Evolutionary conservation across 164 flowering plant species (phyloP).

Genomic region (Aristolochia contorta): DNA sequence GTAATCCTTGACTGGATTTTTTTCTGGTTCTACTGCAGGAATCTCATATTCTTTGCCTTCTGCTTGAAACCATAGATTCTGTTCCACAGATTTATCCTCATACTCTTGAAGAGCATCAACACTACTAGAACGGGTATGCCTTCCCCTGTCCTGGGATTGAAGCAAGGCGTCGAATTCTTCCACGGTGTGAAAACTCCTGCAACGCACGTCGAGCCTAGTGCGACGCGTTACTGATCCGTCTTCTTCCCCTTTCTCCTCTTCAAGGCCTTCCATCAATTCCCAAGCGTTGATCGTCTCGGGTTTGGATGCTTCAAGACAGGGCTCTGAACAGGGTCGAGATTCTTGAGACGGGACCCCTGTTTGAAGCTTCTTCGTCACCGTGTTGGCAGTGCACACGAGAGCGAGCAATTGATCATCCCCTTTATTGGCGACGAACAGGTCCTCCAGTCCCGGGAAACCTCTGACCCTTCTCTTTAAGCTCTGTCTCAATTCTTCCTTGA

Average conservation of each 20-base stretch:
- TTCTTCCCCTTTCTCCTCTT: conserved; percentile 12
- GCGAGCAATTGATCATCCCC: conserved; percentile 16
- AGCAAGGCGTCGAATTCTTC: conserved; percentile 26
- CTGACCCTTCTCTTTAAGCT: conserved; percentile 9
- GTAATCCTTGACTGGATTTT: neutral
- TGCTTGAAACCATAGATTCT: neutral
- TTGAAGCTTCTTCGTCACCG: conserved; percentile 9
- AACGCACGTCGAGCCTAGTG: conserved; percentile 2
- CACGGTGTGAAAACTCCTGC: conserved; percentile 14
- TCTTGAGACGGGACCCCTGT: neutral
- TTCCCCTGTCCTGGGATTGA: neutral
- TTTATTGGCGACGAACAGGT: conserved; percentile 11
- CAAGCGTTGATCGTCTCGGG: conserved; percentile 14
- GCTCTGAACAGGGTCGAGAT: neutral
- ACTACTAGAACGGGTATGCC: conserved; percentile 4
- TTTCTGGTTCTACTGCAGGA: neutral
- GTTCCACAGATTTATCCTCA: conserved; percentile 9
- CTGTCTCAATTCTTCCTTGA: conserved; percentile 13
- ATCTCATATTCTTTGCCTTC: neutral
- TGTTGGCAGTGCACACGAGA: conserved; percentile 15
- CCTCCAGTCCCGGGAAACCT: conserved; percentile 12
- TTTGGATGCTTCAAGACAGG: neutral
- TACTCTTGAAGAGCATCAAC: conserved; percentile 21
- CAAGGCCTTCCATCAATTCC: conserved; percentile 22
- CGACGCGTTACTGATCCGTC: neutral